phyloP scores from a whole-genome alignment of 768 basidiomycete genomes.

The Tulasnella calospora region DNA sequence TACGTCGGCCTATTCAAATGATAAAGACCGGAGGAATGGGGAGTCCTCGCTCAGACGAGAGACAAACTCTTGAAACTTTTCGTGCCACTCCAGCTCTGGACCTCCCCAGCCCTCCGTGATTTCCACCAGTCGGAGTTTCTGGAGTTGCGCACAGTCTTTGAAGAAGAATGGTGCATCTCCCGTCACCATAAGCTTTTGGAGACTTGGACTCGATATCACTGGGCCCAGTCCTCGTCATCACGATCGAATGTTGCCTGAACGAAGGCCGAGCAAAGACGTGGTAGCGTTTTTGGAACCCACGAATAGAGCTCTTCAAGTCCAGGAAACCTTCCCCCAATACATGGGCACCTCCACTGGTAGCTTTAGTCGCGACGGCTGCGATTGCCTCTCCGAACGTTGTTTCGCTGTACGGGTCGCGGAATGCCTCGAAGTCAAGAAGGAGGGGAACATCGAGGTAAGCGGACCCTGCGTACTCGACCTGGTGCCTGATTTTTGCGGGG shows the following conservation, averaged over 20 bases:
- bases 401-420: not conserved
- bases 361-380: not conserved
- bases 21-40: not conserved
- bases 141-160: too few relatives aligned
- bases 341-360: not conserved
- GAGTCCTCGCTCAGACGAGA: not conserved
- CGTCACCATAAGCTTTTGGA: too few relatives aligned
- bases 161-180: too few relatives aligned
- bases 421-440: not conserved
- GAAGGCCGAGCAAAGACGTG: not conserved
- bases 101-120: not conserved
- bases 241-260: too few relatives aligned
- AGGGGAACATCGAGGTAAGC: not conserved
- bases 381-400: not conserved
- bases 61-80: not conserved
- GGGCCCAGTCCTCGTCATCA: too few relatives aligned
- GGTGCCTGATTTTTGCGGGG: not conserved
- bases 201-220: too few relatives aligned
- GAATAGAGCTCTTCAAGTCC: not conserved
- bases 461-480: not conserved
- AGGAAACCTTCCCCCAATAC: not conserved
- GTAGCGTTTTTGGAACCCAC: not conserved
- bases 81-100: not conserved
- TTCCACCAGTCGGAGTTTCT: not conserved
- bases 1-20: not conserved